phyloP scores from a whole-genome alignment of 75 land plant genomes.

The Ceratopteris richardii region DNA sequence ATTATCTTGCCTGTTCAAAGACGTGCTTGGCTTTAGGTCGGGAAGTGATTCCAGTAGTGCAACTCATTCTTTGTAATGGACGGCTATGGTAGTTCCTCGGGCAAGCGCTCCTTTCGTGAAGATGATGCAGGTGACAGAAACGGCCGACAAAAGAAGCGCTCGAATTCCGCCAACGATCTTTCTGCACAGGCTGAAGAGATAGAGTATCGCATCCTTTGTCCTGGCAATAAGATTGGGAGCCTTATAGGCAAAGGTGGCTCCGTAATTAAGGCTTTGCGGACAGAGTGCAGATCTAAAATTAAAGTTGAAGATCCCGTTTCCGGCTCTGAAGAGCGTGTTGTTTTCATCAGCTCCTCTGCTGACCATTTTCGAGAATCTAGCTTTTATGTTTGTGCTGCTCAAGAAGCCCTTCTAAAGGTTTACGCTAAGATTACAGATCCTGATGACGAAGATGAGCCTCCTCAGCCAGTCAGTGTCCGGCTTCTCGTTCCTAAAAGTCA shows the following conservation, averaged over 20 bases:
- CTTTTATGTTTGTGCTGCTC: conserved; percentile 9
- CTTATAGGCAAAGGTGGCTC: conserved; percentile 52
- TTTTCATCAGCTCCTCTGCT: conserved; percentile 19
- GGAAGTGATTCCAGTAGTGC: no score
- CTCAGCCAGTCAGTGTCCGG: conserved; percentile 4
- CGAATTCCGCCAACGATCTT: not conserved
- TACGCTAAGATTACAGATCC: conserved; percentile 15
- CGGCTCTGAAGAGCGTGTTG: conserved; percentile 28
- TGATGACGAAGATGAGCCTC: conserved; percentile 15
- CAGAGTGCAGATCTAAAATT: conserved; percentile 30
- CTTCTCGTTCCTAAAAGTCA: conserved; percentile 34
- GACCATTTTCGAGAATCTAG: conserved; percentile 1
- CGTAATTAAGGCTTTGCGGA: conserved; percentile 31
- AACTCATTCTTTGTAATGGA: no score
- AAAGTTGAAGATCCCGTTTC: conserved; percentile 28
- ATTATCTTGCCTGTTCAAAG: no score
- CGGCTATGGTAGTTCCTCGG: not conserved
- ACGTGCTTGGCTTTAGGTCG: no score
- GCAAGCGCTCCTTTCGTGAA: not conserved
- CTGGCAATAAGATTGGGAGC: conserved; percentile 34
- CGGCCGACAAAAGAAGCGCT: not conserved
- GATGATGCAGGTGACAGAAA: not conserved
- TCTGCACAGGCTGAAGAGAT: conserved; percentile 8
- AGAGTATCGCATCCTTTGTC: conserved; percentile 49
- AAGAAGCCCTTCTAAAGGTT: conserved; percentile 26